A percentile compares a stretch with the other conserved stretches of the same genome.
phyloP scores from a whole-genome alignment of 768 basidiomycete genomes.

The Lactarius pseudohatsudake region DNA sequence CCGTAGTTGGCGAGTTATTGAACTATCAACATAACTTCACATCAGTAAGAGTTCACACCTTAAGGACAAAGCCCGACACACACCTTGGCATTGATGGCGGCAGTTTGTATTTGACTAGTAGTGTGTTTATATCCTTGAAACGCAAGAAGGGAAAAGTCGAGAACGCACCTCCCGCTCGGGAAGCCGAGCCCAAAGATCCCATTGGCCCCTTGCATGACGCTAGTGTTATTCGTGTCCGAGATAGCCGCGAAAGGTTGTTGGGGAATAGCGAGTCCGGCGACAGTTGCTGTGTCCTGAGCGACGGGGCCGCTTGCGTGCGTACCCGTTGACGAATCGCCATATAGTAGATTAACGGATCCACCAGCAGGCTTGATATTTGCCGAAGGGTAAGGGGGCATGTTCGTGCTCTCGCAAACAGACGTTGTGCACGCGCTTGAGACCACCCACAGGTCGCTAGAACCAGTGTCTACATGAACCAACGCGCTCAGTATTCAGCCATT shows the following conservation, averaged over 20 bases:
- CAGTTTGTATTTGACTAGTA: conserved; percentile 19
- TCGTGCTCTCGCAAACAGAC: conserved; percentile 11
- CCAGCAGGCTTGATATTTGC: conserved; percentile 29
- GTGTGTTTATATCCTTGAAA: neutral
- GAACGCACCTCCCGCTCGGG: conserved; percentile 39
- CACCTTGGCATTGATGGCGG: conserved; percentile 19
- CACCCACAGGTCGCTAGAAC: conserved; percentile 29
- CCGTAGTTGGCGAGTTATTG: conserved; percentile 19
- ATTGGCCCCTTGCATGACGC: conserved; percentile 52
- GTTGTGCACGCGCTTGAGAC: conserved; percentile 22
- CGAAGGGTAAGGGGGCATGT: conserved; percentile 25
- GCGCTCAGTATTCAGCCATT: neutral
- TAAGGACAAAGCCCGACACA: neutral
- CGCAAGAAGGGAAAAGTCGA: too few relatives aligned
- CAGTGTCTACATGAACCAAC: conserved; percentile 20
- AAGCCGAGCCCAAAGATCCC: conserved; percentile 80
- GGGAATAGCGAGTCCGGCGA: conserved; percentile 52
- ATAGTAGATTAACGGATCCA: conserved; percentile 50
- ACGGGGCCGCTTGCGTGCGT: conserved; percentile 68
- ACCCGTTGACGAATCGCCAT: conserved; percentile 70
- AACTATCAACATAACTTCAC: conserved; percentile 9
- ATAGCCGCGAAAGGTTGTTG: conserved; percentile 66
- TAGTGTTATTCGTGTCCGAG: conserved; percentile 64
- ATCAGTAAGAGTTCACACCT: neutral
- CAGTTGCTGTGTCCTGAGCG: conserved; percentile 53